Conservation (phyloP, 1,284 basidiomycete species). For the Cryptococcus neoformans region DNA sequence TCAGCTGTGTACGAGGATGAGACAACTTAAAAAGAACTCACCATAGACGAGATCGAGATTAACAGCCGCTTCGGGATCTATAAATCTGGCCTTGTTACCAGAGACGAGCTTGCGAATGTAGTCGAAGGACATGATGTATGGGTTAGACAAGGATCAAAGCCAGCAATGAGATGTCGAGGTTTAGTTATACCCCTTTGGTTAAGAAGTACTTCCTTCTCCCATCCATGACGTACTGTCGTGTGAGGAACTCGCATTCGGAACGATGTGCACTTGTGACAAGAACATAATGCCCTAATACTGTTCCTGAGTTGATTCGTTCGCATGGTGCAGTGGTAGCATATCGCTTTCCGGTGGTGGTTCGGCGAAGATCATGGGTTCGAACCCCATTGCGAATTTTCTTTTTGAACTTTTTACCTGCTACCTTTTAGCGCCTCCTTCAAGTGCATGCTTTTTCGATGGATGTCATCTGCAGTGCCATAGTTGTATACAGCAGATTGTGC, state of each 20-base stretch:
- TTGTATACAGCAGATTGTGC: no score
- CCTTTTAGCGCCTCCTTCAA: neutral
- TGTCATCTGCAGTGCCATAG: no score
- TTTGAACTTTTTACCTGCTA: neutral
- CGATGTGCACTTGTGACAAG: no score
- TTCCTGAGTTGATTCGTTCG: neutral
- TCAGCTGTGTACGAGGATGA: neutral
- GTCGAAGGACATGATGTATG: conserved; percentile 29
- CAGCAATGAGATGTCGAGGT: no score
- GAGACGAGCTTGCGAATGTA: conserved; percentile 51
- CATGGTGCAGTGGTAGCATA: conserved; percentile 12
- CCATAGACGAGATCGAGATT: conserved; percentile 78
- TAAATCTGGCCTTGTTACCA: conserved; percentile 69
- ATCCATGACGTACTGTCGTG: no score
- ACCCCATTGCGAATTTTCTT: conserved; percentile 6
- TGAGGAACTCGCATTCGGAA: no score
- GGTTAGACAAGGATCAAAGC: neutral
- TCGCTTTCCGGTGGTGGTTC: conserved; percentile 5
- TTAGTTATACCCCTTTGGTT: no score
- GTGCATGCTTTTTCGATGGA: neutral
- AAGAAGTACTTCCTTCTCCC: no score
- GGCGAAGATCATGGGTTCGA: conserved; percentile 9
- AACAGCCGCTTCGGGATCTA: conserved; percentile 63
- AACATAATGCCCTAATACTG: no score
- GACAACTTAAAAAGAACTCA: conserved; percentile 50